A percentile compares a stretch with the other conserved stretches of the same genome.
Conservation (phyloP, 2,329 filamentous ascomycete species). For the Curvularia hawaiiensis region DNA sequence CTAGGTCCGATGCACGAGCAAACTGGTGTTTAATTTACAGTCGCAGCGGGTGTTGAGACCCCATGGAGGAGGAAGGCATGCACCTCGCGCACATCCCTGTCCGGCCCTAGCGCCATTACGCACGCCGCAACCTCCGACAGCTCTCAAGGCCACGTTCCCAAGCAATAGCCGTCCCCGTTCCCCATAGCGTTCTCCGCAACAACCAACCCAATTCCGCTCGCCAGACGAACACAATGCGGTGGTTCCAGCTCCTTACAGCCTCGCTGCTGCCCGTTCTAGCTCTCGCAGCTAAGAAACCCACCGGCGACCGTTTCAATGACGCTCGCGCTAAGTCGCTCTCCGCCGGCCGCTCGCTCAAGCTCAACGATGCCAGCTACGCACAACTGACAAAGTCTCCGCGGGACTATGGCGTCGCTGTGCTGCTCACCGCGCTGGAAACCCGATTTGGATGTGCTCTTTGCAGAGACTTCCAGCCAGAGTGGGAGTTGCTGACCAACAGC, state of each 20-base stretch:
- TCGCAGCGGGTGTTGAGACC: background rate
- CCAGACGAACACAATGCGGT: conserved; percentile 65
- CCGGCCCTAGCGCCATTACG: conserved; percentile 36
- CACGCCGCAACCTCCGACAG: conserved; percentile 26
- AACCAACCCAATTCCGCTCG: conserved; percentile 18
- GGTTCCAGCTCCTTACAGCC: conserved; percentile 65
- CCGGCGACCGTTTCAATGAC: conserved; percentile 69
- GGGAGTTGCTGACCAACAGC: conserved; percentile 82
- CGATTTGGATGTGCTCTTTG: conserved; percentile 87
- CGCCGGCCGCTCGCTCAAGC: conserved; percentile 69
- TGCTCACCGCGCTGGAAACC: conserved; percentile 84
- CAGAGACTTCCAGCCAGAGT: conserved; percentile 91
- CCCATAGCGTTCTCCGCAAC: conserved; percentile 26
- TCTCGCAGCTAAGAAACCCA: conserved; percentile 68
- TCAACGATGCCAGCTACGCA: conserved; percentile 76
- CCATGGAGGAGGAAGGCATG: background rate
- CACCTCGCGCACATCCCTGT: conserved; percentile 21
- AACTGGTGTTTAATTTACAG: background rate
- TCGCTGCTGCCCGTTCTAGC: conserved; percentile 65
- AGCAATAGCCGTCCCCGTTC: conserved; percentile 22
- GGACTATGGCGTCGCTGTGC: conserved; percentile 80
- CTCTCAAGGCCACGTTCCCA: conserved; percentile 43
- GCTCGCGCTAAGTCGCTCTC: conserved; percentile 72
- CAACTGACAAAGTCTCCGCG: conserved; percentile 77
- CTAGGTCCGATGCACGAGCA: background rate